Conservation (phyloP, 352 stramenopile species). For the Phytophthora syringae region DNA sequence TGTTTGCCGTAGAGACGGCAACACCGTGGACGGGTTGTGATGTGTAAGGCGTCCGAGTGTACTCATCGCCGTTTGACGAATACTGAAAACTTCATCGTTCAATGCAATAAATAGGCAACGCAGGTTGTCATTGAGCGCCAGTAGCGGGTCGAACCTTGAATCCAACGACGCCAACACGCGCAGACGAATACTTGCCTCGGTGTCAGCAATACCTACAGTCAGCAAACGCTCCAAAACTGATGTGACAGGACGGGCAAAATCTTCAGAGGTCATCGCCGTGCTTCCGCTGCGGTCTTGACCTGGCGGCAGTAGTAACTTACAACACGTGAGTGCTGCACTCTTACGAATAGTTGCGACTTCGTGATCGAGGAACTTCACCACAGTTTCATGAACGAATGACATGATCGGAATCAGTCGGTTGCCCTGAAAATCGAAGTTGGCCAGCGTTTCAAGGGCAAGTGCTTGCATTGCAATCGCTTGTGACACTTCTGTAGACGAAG, state of each 20-base stretch:
- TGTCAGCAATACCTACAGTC: constrained; percentile 88
- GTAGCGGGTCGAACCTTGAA: constrained; percentile 78
- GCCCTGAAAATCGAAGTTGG: constrained; percentile 88
- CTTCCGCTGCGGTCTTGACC: constrained; percentile 61
- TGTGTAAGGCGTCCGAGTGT: constrained; percentile 86
- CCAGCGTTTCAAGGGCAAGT: constrained; percentile 84
- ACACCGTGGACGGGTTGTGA: constrained; percentile 81
- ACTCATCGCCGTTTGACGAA: constrained; percentile 90
- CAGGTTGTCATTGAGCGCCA: constrained; percentile 86
- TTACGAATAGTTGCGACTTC: constrained; percentile 87
- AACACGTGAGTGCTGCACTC: constrained; percentile 88
- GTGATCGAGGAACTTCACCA: constrained; percentile 90
- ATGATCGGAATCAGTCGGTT: constrained; percentile 89
- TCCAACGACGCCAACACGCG: constrained; percentile 84
- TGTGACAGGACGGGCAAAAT: constrained; percentile 75
- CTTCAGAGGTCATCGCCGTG: constrained; percentile 62
- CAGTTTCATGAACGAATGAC: constrained; percentile 88
- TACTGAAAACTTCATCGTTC: constrained; percentile 89
- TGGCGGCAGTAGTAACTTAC: constrained; percentile 78
- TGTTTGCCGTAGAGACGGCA: constrained; percentile 86
- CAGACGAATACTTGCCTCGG: constrained; percentile 83
- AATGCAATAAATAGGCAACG: constrained; percentile 88
- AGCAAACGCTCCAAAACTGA: constrained; percentile 82
- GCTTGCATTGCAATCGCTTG: constrained; percentile 82
- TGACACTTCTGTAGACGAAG: constrained; percentile 44